These are phyloP conservation scores for Brassica incana DNA, from an alignment of 345 rosid species.

Conservation along the genomic window DNA sequence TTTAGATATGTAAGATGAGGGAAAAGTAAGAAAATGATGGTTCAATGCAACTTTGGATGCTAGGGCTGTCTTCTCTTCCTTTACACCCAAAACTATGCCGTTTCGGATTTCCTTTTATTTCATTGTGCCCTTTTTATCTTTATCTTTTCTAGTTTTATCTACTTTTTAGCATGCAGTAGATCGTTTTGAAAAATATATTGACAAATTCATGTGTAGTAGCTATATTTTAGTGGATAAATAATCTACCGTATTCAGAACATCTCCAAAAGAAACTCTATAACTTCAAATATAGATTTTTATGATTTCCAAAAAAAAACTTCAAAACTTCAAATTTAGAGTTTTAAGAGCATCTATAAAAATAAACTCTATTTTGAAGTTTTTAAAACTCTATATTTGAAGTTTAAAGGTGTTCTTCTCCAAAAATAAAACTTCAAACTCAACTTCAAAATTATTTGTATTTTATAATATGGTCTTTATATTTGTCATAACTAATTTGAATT, in stretches of 20 bases:
- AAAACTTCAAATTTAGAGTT: too few relatives aligned
- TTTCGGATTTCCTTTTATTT: slow-evolving; percentile 24
- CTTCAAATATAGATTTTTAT: too few relatives aligned
- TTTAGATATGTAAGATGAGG: background rate
- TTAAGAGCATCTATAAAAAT: too few relatives aligned
- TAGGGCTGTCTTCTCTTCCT: slow-evolving; percentile 22
- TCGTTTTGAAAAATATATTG: background rate
- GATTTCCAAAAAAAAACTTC: too few relatives aligned
- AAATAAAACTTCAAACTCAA: too few relatives aligned
- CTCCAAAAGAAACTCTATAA: too few relatives aligned
- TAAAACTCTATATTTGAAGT: too few relatives aligned
- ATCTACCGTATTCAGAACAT: background rate
- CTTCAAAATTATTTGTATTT: too few relatives aligned
- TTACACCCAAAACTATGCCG: slow-evolving; percentile 37
- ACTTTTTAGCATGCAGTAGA: slow-evolving; percentile 5
- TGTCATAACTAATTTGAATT: too few relatives aligned
- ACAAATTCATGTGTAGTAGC: background rate
- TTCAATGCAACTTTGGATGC: slow-evolving; percentile 31
- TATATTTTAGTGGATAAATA: background rate
- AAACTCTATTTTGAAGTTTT: too few relatives aligned
- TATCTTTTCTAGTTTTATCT: slow-evolving; percentile 17
- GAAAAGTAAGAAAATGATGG: slow-evolving; percentile 21
- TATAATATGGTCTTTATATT: too few relatives aligned
- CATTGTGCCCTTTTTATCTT: slow-evolving; percentile 18
- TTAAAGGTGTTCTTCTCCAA: too few relatives aligned